These are phyloP conservation scores for Colletotrichum caudatum DNA, from an alignment of 2,329 filamentous ascomycete genomes.

Conservation along the genomic window DNA sequence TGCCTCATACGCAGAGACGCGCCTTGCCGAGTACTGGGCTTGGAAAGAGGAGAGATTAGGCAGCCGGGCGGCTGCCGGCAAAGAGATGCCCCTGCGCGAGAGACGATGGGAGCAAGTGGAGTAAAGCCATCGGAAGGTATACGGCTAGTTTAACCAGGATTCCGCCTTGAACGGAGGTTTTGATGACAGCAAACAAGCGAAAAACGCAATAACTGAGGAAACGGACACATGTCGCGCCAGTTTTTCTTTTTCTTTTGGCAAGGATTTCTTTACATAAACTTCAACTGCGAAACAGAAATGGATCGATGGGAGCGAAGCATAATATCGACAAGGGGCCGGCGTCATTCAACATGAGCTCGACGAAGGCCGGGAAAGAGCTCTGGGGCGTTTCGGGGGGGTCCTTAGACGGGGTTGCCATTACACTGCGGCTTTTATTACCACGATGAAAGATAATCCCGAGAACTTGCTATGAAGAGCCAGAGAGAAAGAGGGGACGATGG, in stretches of 20 bases:
- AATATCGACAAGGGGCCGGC: constrained; percentile 43
- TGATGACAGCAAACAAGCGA: neutral
- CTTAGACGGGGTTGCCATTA: constrained; percentile 17
- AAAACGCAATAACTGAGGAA: constrained; percentile 16
- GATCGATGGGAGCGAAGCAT: constrained; percentile 41
- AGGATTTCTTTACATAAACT: constrained; percentile 42
- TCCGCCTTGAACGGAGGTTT: neutral
- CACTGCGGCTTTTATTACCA: neutral
- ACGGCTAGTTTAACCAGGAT: neutral
- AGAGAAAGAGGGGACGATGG: neutral
- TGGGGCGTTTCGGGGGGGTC: constrained; percentile 30
- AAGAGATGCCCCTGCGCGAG: constrained; percentile 80
- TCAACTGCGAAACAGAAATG: constrained; percentile 44
- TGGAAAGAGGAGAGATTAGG: constrained; percentile 84
- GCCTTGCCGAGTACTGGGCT: constrained; percentile 91
- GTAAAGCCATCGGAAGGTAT: constrained; percentile 37
- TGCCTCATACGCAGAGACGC: constrained; percentile 85
- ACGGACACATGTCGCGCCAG: constrained; percentile 11
- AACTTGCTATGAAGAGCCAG: neutral
- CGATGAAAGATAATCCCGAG: neutral
- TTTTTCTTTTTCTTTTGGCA: constrained; percentile 20
- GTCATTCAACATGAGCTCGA: constrained; percentile 54
- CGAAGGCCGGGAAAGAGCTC: constrained; percentile 38
- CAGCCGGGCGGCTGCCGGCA: constrained; percentile 62
- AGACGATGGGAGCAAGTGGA: constrained; percentile 77